Conservation (phyloP, 495 filamentous ascomycete genomes). For the Penicillium canescens region DNA sequence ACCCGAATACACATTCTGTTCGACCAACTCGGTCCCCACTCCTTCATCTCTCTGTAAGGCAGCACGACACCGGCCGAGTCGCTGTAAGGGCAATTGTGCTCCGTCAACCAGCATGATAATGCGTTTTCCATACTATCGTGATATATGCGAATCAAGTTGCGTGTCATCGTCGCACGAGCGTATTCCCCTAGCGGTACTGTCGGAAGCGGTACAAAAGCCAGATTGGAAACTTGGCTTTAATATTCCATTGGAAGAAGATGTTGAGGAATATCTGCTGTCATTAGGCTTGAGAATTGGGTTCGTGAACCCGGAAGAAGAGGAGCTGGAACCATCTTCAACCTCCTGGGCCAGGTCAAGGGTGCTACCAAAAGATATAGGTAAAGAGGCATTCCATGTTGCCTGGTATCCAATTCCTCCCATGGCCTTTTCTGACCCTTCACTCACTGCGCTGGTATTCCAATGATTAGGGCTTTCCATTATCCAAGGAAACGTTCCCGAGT, state of each 20-base stretch:
- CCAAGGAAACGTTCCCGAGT: neutral
- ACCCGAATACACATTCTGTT: constrained; percentile 47
- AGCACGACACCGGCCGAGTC: constrained; percentile 4
- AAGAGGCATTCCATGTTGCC: neutral
- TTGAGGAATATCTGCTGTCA: neutral
- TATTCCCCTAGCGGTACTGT: constrained; percentile 19
- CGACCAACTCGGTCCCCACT: constrained; percentile 42
- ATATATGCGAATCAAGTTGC: constrained; percentile 43
- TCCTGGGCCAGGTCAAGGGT: neutral
- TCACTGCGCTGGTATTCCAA: neutral
- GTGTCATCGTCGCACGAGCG: constrained; percentile 32
- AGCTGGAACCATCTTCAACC: neutral
- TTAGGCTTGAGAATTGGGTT: neutral
- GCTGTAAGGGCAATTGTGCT: constrained; percentile 47
- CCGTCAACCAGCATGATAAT: constrained; percentile 48
- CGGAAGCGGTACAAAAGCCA: constrained; percentile 11
- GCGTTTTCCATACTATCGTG: constrained; percentile 51
- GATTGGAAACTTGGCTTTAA: neutral
- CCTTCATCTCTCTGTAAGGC: constrained; percentile 12
- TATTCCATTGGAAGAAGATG: neutral
- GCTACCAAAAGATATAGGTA: neutral
- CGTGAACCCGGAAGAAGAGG: neutral
- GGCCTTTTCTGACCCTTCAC: neutral
- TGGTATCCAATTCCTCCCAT: neutral
- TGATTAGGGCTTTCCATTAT: neutral